These are phyloP conservation scores for Teratosphaeria pseudoeucalypti DNA, from an alignment of 2,329 filamentous ascomycete species.

Conservation along the genomic window DNA sequence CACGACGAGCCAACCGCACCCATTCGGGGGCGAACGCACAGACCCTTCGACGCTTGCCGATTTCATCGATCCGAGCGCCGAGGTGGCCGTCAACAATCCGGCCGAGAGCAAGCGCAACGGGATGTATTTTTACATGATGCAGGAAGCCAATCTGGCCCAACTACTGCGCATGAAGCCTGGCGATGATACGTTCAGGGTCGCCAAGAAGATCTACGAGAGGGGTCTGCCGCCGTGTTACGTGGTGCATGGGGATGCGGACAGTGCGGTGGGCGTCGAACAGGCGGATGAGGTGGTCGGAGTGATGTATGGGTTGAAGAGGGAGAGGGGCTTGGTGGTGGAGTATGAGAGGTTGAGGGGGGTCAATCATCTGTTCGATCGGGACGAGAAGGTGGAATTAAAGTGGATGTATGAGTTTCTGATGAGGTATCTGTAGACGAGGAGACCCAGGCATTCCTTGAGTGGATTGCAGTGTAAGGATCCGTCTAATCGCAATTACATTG, in stretches of 20 bases:
- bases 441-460: no score
- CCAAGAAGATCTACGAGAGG: conserved; percentile 14
- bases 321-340: conserved; percentile 12
- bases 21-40: conserved; percentile 8
- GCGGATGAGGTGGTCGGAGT: conserved; percentile 22
- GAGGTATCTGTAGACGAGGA: conserved; percentile 11
- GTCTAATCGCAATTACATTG: no score
- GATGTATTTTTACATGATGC: conserved; percentile 21
- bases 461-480: no score
- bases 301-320: conserved; percentile 11
- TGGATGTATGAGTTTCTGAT: conserved; percentile 19
- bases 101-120: conserved; percentile 7
- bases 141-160: conserved; percentile 17
- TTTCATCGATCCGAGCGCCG: conserved; percentile 14
- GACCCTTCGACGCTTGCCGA: conserved; percentile 9
- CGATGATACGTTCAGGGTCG: conserved; percentile 16
- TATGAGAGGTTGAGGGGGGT: conserved; percentile 18
- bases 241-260: conserved; percentile 20
- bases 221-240: conserved; percentile 19
- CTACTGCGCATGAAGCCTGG: conserved; percentile 12
- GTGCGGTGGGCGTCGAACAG: conserved; percentile 21
- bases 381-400: conserved; percentile 15
- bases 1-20: conserved; percentile 18
- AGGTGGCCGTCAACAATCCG: conserved; percentile 15
- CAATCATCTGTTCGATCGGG: conserved; percentile 20